Percentiles rank a stretch among this genome's conserved stretches.
These are phyloP conservation scores for Zygosaccharomyces lentus DNA, from an alignment of 805 yeast genomes.

Conservation along the genomic window DNA sequence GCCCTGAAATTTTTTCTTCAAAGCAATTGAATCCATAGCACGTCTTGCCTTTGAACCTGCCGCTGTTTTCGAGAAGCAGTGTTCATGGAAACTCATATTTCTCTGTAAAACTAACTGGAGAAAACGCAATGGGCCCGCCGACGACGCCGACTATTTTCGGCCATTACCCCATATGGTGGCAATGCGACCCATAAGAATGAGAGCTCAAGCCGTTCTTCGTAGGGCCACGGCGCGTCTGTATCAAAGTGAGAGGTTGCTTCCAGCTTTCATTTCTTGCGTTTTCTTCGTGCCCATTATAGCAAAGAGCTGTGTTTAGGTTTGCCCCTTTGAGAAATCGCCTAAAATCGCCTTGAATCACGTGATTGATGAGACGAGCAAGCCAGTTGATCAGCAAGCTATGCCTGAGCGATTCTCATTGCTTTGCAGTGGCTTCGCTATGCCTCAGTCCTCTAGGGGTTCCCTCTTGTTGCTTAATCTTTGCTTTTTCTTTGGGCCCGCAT, in stretches of 20 bases:
- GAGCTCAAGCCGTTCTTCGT: neutral
- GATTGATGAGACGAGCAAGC: neutral
- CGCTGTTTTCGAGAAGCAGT: neutral
- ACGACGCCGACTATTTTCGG: neutral
- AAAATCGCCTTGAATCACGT: neutral
- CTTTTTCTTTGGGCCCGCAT: conserved; percentile 2
- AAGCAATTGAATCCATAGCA: neutral
- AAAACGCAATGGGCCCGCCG: neutral
- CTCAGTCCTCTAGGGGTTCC: neutral
- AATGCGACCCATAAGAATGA: no score
- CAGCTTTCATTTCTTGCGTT: neutral
- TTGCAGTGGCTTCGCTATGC: neutral
- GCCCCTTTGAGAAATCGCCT: neutral
- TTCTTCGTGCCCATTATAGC: neutral
- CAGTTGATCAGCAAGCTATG: neutral
- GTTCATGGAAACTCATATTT: neutral
- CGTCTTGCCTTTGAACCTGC: neutral
- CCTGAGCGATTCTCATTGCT: neutral
- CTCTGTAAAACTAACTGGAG: neutral
- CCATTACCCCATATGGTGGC: neutral
- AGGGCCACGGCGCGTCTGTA: neutral
- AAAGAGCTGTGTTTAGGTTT: neutral
- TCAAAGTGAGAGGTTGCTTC: neutral
- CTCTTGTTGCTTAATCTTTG: neutral
- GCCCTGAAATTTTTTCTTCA: neutral